Conservation (phyloP, 2,329 filamentous ascomycete species). For the Cercospora sesami region DNA sequence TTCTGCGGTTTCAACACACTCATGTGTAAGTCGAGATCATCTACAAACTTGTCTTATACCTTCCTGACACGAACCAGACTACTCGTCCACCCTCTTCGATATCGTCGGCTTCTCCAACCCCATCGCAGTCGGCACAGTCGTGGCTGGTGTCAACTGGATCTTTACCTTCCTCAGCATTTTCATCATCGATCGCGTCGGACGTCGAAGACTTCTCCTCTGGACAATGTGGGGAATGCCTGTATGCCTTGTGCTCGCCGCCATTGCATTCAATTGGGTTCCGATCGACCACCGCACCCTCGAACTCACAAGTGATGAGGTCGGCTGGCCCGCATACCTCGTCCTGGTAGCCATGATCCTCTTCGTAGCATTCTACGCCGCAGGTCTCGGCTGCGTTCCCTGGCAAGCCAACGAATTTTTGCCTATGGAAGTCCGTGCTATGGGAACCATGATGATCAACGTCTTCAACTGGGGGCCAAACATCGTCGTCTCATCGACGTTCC, state of each 20-base stretch:
- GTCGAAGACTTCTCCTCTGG: neutral
- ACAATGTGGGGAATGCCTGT: neutral
- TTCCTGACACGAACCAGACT: neutral
- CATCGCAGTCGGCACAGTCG: neutral
- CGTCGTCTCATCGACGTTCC: conserved; percentile 42
- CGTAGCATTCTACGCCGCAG: conserved; percentile 38
- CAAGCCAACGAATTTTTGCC: conserved; percentile 29
- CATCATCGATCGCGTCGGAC: neutral
- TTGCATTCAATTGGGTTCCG: neutral
- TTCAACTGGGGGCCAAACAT: conserved; percentile 22
- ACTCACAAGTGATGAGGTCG: neutral
- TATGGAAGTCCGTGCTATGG: neutral
- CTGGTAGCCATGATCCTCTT: conserved; percentile 43
- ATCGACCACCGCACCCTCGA: neutral
- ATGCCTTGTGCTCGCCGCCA: neutral
- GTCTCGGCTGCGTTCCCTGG: conserved; percentile 32
- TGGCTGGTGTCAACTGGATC: neutral
- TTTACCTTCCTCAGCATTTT: neutral
- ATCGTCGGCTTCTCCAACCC: neutral
- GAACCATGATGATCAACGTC: neutral
- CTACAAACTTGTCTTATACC: neutral
- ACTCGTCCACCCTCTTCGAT: neutral
- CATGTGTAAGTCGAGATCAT: conserved; percentile 68
- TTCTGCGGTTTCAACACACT: conserved; percentile 66
- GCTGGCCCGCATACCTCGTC: conserved; percentile 35